phyloP scores from a whole-genome alignment of 192 early-diverging fungal genomes.

The Coemansia sp. region DNA sequence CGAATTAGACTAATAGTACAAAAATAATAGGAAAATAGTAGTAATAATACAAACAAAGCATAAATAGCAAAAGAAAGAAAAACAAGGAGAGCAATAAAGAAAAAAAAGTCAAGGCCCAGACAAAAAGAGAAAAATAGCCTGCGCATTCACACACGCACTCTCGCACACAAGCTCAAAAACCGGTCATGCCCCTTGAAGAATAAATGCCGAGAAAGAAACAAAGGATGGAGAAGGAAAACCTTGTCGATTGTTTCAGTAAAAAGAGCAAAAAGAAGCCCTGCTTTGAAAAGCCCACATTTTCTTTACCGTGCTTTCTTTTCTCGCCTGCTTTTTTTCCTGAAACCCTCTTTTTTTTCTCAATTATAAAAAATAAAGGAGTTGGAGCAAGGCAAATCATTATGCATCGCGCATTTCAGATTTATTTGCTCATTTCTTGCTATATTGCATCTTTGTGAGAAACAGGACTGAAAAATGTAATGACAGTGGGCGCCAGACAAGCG shows the following conservation, averaged over 20 bases:
- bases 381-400: too few relatives aligned
- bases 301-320: background rate
- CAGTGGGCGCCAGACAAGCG: too few relatives aligned
- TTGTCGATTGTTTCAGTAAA: background rate
- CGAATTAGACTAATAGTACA: background rate
- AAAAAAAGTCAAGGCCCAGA: background rate
- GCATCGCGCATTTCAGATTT: too few relatives aligned
- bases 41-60: background rate
- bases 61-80: constrained; percentile 5
- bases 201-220: constrained; percentile 5
- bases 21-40: background rate
- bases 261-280: background rate
- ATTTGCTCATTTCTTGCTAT: too few relatives aligned
- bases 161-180: too few relatives aligned
- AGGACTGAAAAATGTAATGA: too few relatives aligned
- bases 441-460: too few relatives aligned
- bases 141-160: too few relatives aligned
- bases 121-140: too few relatives aligned
- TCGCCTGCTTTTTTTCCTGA: background rate
- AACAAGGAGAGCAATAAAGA: constrained; percentile 5
- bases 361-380: background rate
- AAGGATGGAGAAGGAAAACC: background rate
- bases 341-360: background rate
- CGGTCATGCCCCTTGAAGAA: background rate
- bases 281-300: background rate